These are phyloP conservation scores for Dictyostelium capitatum DNA, from an alignment of 78 protist genomes.

Conservation along the genomic window DNA sequence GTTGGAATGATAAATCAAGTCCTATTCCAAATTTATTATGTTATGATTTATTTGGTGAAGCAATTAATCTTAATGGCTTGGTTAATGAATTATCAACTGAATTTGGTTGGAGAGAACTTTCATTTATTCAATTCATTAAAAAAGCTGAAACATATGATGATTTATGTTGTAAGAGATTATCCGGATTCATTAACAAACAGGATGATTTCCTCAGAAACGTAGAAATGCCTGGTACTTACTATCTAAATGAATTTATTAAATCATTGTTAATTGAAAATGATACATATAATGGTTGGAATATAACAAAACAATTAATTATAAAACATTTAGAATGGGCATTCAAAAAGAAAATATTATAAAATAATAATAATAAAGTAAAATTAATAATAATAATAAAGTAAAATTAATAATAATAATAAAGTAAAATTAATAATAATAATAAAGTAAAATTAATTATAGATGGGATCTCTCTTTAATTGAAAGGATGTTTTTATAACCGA, in stretches of 20 bases:
- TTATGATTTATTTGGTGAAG: neutral
- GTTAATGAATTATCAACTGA: neutral
- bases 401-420: no score
- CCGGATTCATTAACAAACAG: slow-evolving; percentile 13
- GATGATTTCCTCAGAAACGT: slow-evolving; percentile 14
- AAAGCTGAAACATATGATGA: neutral
- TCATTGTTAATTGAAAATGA: neutral
- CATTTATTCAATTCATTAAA: neutral
- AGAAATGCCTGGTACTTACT: neutral
- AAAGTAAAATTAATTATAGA: no score
- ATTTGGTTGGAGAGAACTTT: neutral
- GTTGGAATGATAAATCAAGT: neutral
- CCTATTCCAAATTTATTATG: neutral
- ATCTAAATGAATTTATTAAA: neutral
- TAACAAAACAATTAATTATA: neutral
- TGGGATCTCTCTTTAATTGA: no score
- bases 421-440: no score
- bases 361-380: no score
- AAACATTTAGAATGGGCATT: neutral
- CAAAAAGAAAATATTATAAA: neutral
- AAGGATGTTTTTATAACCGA: no score
- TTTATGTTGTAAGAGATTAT: neutral
- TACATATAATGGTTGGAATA: neutral
- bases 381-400: no score
- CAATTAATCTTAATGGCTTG: no score